Base-by-base conservation (phyloP, 1,284 basidiomycete genomes). In the Malassezia caprae region DNA sequence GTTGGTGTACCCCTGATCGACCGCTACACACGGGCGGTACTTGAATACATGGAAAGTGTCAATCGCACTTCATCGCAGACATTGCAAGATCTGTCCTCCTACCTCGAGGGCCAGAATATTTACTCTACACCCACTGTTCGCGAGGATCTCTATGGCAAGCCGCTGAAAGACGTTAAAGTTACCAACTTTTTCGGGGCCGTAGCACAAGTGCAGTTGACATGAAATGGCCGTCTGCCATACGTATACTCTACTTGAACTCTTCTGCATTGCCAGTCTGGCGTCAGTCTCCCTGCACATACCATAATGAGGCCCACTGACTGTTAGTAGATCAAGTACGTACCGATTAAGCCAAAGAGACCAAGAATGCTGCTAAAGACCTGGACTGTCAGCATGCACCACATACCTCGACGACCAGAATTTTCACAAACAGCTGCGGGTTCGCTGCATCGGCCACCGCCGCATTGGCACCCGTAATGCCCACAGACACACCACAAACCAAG, bases 171-270 rank as follows among this genome's bases (percentile, higher is more conserved):
- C n/a, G 82, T 86, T 0, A 82, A 84, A 15, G 81, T 96, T 58
- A 96, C 91, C 4, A 91, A 96, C 76, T 98, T 98, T 75, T 89
- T 98, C 64, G 93, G 93, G 2, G 89, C 87, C 0, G 88, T 96
- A 8, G 81, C 87, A 3, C 84, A 86, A 56, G 88, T 86, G 0
- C 88, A 94, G 64, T 64, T 80, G 5, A 71, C 67, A 3, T 46
- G 19, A 30, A 8, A 30, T 2, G 1, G 31, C 19, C 21, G 15
- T n/a, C 37, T 50, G 27, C 13, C 24, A n/a, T 39, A 37, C 12
- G 12, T 11, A 13, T n/a, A 11, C 24, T 15, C 44, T 52, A 57
- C 24, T 35, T 52, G 41, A 57, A 57, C 44, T 57, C 55, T 40
- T 57, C 50, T 2, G 55, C 45, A n/a, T 27, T 37, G 49, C 55